These are phyloP conservation scores for Sergeia podlipaevii DNA, from an alignment of 208 protist species.

Conservation along the genomic window DNA sequence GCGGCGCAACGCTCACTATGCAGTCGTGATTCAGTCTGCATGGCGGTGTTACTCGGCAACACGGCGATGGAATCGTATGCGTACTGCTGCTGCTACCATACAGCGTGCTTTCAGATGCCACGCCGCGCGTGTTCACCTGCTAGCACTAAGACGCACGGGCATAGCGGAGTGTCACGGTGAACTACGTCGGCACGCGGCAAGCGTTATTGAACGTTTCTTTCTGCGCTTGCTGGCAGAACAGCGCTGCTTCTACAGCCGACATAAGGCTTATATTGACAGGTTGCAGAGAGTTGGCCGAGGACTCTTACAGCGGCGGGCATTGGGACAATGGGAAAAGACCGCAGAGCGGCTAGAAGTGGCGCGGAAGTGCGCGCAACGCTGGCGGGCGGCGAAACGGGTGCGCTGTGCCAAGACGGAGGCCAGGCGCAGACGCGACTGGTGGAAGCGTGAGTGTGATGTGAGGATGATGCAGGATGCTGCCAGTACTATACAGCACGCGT, in stretches of 20 bases:
- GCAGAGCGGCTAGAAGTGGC: not conserved
- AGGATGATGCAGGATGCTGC: conserved; percentile 33
- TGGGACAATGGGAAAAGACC: not conserved
- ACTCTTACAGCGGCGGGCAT: conserved; percentile 1
- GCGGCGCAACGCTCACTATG: conserved; percentile 3
- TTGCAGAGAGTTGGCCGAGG: conserved; percentile 23
- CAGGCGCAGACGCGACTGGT: not conserved
- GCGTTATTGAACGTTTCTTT: conserved; percentile 15
- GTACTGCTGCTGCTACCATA: conserved; percentile 13
- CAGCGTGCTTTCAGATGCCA: conserved; percentile 21
- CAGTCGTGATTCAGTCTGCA: conserved; percentile 14
- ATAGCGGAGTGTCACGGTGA: not conserved
- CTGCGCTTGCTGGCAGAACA: conserved; percentile 7
- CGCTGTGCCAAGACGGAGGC: conserved; percentile 4
- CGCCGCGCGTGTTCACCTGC: conserved; percentile 7
- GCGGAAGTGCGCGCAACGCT: conserved; percentile 5
- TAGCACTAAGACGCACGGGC: conserved; percentile 6
- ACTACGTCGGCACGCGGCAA: conserved; percentile 8
- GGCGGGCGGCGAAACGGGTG: conserved; percentile 5
- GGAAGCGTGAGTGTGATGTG: not conserved
- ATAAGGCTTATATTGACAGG: conserved; percentile 3
- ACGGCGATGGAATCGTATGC: not conserved
- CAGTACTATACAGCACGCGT: conserved; percentile 45
- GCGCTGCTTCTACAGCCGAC: conserved; percentile 9
- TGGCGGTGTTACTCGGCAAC: conserved; percentile 14